A percentile compares a stretch with the other conserved stretches of the same genome.
phyloP scores from a whole-genome alignment of 2,329 filamentous ascomycete genomes.

The Cladosporium sp. region DNA sequence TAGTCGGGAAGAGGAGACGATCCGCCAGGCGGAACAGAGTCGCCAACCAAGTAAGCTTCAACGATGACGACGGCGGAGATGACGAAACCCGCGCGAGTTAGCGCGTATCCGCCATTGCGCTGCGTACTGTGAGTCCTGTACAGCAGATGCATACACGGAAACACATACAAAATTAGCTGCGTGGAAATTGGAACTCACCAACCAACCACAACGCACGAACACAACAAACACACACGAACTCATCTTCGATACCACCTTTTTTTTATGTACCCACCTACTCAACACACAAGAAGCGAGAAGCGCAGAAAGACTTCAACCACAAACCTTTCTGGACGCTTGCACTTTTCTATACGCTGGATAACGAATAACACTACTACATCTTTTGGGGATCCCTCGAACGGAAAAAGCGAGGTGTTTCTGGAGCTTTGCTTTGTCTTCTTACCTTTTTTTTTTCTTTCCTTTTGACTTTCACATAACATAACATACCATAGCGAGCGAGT shows the following conservation, averaged over 20 bases:
- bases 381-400: neutral
- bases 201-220: neutral
- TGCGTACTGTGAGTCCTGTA: neutral
- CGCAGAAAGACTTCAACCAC: neutral
- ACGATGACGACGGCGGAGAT: neutral
- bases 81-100: neutral
- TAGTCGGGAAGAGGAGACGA: neutral
- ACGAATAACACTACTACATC: slow-evolving; percentile 3
- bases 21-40: neutral
- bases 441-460: neutral
- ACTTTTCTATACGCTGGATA: slow-evolving; percentile 7
- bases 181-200: neutral
- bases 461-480: neutral
- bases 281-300: neutral
- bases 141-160: neutral
- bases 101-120: neutral
- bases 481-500: neutral
- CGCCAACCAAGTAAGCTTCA: neutral
- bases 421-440: neutral
- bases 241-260: neutral
- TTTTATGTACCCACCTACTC: slow-evolving; percentile 1
- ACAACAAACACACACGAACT: neutral
- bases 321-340: neutral
- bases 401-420: neutral
- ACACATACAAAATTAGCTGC: neutral